Evolutionary conservation across 208 protist genomes (phyloP).

Genomic region (Leptomonas pyrrhocoris): DNA sequence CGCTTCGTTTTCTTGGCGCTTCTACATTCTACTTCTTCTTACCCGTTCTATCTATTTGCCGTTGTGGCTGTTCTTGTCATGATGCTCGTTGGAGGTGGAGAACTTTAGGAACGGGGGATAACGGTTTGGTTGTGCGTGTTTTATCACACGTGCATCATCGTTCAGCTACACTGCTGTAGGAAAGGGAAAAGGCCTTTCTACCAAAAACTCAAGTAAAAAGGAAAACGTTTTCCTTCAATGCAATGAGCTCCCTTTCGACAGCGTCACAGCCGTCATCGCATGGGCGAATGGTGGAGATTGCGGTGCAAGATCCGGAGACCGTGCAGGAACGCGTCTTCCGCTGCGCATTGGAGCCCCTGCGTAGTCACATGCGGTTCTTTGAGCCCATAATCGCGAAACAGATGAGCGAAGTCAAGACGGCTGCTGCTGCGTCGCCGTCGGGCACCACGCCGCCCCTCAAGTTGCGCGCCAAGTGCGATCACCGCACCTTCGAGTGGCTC

Average conservation of each 20-base stretch:
- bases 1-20: no score
- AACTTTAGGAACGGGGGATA: no score
- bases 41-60: no score
- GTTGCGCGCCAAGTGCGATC: slow-evolving; percentile 71
- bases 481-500: slow-evolving; percentile 76
- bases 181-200: background rate
- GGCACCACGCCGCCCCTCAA: slow-evolving; percentile 30
- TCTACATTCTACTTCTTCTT: no score
- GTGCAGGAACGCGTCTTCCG: slow-evolving; percentile 45
- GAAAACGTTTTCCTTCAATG: background rate
- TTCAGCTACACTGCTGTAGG: no score
- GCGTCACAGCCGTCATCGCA: slow-evolving; percentile 1
- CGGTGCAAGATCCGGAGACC: slow-evolving; percentile 57
- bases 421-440: background rate
- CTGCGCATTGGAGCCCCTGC: slow-evolving; percentile 51
- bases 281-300: slow-evolving; percentile 48
- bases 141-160: no score
- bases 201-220: background rate
- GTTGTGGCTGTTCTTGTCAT: no score
- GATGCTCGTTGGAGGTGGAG: no score
- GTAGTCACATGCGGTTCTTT: slow-evolving; percentile 72
- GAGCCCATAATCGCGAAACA: slow-evolving; percentile 52
- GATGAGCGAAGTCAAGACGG: slow-evolving; percentile 28
- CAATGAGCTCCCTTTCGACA: slow-evolving; percentile 1
- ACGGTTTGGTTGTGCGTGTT: no score